These are phyloP conservation scores for Aquilaria malaccensis DNA, from an alignment of 345 rosid species.

Conservation along the genomic window DNA sequence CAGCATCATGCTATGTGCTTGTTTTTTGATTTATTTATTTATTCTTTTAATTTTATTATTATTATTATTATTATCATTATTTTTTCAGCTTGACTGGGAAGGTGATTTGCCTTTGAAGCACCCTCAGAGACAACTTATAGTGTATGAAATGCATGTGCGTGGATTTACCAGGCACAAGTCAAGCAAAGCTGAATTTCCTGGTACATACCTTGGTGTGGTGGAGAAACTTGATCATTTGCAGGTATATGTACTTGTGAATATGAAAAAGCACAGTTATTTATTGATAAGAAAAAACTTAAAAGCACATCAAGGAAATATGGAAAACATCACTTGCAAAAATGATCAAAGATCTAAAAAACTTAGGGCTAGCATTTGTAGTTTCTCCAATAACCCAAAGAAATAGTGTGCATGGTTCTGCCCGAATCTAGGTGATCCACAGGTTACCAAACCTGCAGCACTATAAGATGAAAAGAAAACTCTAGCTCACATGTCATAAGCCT, in stretches of 20 bases:
- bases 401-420: too few species aligned
- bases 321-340: too few species aligned
- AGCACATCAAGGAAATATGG: too few species aligned
- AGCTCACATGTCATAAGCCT: too few species aligned
- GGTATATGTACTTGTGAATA: constrained; percentile 26
- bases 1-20: neutral
- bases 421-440: too few species aligned
- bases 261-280: too few species aligned
- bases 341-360: too few species aligned
- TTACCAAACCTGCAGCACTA: too few species aligned
- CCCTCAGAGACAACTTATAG: constrained; percentile 66
- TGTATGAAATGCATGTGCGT: constrained; percentile 94
- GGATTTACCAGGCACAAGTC: constrained; percentile 89
- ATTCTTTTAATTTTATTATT: neutral
- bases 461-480: too few species aligned
- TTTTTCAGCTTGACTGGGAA: constrained; percentile 93
- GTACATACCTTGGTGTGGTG: constrained; percentile 74
- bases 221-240: constrained; percentile 94
- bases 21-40: neutral
- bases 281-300: too few species aligned
- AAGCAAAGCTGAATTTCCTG: constrained; percentile 63
- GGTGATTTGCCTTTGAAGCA: constrained; percentile 83
- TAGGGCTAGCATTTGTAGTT: too few species aligned
- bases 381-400: too few species aligned
- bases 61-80: neutral